These are phyloP conservation scores for Aeschynomene evenia DNA, from an alignment of 306 rosid genomes.

Conservation along the genomic window DNA sequence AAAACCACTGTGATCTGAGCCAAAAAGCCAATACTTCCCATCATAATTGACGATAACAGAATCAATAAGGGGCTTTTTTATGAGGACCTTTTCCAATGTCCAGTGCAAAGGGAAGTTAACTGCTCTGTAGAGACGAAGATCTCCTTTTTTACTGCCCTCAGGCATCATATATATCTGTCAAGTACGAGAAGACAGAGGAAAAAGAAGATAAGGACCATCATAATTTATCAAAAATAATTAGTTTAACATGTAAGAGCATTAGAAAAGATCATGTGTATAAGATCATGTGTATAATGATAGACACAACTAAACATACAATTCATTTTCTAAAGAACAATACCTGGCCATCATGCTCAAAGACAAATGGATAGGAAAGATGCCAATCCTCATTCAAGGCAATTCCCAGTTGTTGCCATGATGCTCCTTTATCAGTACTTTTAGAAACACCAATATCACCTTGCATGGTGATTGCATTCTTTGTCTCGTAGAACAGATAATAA, in stretches of 20 bases:
- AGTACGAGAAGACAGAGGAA: constrained; percentile 18
- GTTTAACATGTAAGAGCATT: not conserved
- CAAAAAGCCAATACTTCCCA: constrained; percentile 88
- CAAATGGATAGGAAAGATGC: constrained; percentile 96
- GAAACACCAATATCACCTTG: constrained; percentile 98
- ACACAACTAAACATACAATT: not conserved
- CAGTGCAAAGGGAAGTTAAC: constrained; percentile 79
- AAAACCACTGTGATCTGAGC: constrained; percentile 89
- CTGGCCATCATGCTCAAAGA: constrained; percentile 69
- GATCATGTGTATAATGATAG: no score
- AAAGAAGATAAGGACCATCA: constrained; percentile 16
- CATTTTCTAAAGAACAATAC: constrained; percentile 42
- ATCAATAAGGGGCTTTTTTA: constrained; percentile 87
- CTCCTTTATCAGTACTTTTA: constrained; percentile 88
- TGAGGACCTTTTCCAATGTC: constrained; percentile 70
- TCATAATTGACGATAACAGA: constrained; percentile 54
- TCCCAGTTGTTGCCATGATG: constrained; percentile 90
- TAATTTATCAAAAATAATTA: not conserved
- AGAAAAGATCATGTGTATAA: not conserved
- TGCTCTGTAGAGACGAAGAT: constrained; percentile 87
- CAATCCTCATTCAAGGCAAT: constrained; percentile 89
- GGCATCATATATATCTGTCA: constrained; percentile 97
- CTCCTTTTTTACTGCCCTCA: constrained; percentile 80
- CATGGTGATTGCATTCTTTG: constrained; percentile 77
- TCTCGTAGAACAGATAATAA: constrained; percentile 81